These are phyloP conservation scores for Aspergillus sclerotioniger DNA, from an alignment of 495 filamentous ascomycete genomes.

Conservation along the genomic window DNA sequence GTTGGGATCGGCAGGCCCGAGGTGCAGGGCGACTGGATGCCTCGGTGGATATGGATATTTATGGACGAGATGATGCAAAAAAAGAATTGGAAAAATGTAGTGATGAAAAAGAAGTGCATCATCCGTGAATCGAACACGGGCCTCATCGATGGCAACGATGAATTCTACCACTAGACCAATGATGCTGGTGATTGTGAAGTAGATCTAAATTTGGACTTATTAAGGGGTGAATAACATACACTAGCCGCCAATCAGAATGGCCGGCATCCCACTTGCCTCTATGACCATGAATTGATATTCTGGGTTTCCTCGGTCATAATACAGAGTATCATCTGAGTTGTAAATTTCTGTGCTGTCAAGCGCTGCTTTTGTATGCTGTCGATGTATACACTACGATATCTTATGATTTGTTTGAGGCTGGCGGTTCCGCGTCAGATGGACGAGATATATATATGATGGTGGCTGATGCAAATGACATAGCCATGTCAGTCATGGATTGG, in stretches of 20 bases:
- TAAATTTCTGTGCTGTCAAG: too few species aligned
- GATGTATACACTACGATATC: too few species aligned
- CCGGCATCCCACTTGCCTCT: not conserved
- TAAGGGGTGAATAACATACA: not conserved
- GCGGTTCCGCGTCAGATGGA: too few species aligned
- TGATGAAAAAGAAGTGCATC: conserved; percentile 41
- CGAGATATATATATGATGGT: too few species aligned
- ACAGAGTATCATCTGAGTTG: too few species aligned
- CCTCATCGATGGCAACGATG: conserved; percentile 60
- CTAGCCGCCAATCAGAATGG: not conserved
- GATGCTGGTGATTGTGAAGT: conserved; percentile 32
- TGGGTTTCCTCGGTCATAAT: too few species aligned
- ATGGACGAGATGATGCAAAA: not conserved
- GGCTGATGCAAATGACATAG: too few species aligned
- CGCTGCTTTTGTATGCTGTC: too few species aligned
- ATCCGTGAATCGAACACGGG: conserved; percentile 59
- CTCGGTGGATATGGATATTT: not conserved
- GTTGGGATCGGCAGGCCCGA: not conserved
- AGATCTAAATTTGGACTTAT: not conserved
- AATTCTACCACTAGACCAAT: conserved; percentile 62
- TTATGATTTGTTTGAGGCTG: too few species aligned
- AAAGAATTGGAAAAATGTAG: not conserved
- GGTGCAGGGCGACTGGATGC: not conserved
- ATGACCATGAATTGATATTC: too few species aligned
- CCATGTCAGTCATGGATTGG: too few species aligned